Evolutionary conservation across 2,329 filamentous ascomycete genomes (phyloP).

Genomic region (Scedosporium apiospermum): DNA sequence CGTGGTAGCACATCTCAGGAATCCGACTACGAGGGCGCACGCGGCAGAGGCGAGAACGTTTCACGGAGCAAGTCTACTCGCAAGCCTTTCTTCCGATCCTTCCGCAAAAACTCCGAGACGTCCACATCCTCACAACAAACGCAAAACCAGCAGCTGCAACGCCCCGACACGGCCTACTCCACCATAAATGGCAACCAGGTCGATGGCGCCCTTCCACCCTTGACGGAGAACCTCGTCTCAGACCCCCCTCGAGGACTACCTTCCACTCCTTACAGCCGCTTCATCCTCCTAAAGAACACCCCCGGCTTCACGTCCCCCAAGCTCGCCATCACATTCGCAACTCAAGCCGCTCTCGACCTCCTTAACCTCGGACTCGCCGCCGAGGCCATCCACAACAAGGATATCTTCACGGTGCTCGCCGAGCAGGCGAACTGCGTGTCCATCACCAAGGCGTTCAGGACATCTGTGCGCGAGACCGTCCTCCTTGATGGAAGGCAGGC

Average conservation of each 20-base stretch:
- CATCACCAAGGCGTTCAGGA: slow-evolving; percentile 33
- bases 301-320: slow-evolving; percentile 16
- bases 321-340: slow-evolving; percentile 36
- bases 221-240: background rate
- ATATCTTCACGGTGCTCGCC: slow-evolving; percentile 45
- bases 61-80: slow-evolving; percentile 16
- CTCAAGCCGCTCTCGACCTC: slow-evolving; percentile 34
- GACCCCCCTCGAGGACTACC: slow-evolving; percentile 6
- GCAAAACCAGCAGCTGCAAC: background rate
- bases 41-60: slow-evolving; percentile 15
- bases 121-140: background rate
- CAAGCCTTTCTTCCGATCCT: slow-evolving; percentile 24
- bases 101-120: slow-evolving; percentile 9
- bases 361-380: slow-evolving; percentile 29
- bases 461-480: slow-evolving; percentile 29
- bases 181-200: background rate
- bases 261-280: slow-evolving; percentile 19
- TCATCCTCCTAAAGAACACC: slow-evolving; percentile 21
- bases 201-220: background rate
- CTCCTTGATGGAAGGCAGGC: slow-evolving; percentile 23
- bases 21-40: slow-evolving; percentile 12
- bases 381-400: slow-evolving; percentile 31
- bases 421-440: slow-evolving; percentile 33
- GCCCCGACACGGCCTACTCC: background rate
- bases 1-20: background rate